Evolutionary conservation across 495 filamentous ascomycete species (phyloP).

Genomic region (Penicillium roqueforti): DNA sequence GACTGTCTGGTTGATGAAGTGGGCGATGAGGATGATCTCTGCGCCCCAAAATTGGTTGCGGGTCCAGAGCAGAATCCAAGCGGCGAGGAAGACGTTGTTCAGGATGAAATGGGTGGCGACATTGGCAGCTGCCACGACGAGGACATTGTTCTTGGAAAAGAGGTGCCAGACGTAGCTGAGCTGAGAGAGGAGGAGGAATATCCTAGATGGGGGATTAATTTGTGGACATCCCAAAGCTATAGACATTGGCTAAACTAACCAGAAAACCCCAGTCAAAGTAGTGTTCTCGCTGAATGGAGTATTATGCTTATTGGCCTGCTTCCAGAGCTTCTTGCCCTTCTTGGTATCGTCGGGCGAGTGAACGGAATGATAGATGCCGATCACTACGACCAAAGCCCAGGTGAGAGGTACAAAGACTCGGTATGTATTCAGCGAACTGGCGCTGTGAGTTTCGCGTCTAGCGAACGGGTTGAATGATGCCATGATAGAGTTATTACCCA

Average conservation of each 20-base stretch:
- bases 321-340: slow-evolving; percentile 59
- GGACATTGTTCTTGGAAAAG: slow-evolving; percentile 57
- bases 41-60: slow-evolving; percentile 66
- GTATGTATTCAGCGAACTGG: slow-evolving; percentile 51
- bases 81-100: slow-evolving; percentile 74
- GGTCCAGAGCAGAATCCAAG: slow-evolving; percentile 78
- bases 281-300: slow-evolving; percentile 75
- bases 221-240: background rate
- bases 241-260: slow-evolving; percentile 42
- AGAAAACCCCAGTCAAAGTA: slow-evolving; percentile 70
- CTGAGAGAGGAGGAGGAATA: slow-evolving; percentile 70
- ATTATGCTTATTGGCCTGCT: slow-evolving; percentile 56
- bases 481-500: slow-evolving; percentile 10
- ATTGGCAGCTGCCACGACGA: slow-evolving; percentile 65
- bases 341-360: slow-evolving; percentile 56
- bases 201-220: slow-evolving; percentile 43
- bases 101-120: slow-evolving; percentile 81
- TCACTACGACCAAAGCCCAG: slow-evolving; percentile 65
- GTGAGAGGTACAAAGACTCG: slow-evolving; percentile 65
- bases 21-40: slow-evolving; percentile 70
- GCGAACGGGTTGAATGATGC: slow-evolving; percentile 62
- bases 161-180: slow-evolving; percentile 70
- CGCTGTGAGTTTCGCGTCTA: slow-evolving; percentile 55
- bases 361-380: slow-evolving; percentile 66
- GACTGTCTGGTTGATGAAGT: slow-evolving; percentile 71